Evolutionary conservation across 1,139 yeast genomes (phyloP).

Genomic region (Saccharomyces hybrid): DNA sequence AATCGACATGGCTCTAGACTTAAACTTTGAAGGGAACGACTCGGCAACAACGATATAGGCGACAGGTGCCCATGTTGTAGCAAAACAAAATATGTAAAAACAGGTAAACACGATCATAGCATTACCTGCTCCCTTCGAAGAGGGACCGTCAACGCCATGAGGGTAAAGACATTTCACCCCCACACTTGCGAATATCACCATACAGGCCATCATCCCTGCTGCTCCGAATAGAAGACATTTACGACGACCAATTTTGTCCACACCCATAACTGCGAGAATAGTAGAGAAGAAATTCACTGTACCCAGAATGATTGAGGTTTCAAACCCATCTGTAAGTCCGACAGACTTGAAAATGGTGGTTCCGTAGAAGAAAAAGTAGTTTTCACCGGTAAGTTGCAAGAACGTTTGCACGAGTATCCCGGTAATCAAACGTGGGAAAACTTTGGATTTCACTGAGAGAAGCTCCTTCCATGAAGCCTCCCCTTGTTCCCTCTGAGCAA

Average conservation of each 20-base stretch:
- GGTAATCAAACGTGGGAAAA: background rate
- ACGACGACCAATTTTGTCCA: background rate
- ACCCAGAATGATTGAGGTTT: background rate
- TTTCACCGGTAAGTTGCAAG: background rate
- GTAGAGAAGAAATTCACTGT: background rate
- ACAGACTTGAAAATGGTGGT: background rate
- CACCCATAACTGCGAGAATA: background rate
- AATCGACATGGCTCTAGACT: constrained; percentile 65
- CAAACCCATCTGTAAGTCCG: background rate
- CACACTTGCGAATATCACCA: background rate
- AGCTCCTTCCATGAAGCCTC: background rate
- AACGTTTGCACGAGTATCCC: background rate
- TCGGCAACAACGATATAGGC: constrained; percentile 35
- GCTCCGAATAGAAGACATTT: background rate
- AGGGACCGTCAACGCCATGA: background rate
- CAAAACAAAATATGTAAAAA: constrained; percentile 66
- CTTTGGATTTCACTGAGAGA: background rate
- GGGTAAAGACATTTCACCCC: background rate
- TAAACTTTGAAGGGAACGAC: constrained; percentile 52
- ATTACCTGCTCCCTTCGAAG: constrained; percentile 37
- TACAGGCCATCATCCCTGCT: background rate
- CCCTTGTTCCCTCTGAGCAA: background rate
- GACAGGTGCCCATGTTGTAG: constrained; percentile 29
- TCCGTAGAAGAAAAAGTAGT: background rate
- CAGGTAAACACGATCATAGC: constrained; percentile 70